These are phyloP conservation scores for Diophrys sp. DNA, from an alignment of 73 alveolate species.

Conservation along the genomic window DNA sequence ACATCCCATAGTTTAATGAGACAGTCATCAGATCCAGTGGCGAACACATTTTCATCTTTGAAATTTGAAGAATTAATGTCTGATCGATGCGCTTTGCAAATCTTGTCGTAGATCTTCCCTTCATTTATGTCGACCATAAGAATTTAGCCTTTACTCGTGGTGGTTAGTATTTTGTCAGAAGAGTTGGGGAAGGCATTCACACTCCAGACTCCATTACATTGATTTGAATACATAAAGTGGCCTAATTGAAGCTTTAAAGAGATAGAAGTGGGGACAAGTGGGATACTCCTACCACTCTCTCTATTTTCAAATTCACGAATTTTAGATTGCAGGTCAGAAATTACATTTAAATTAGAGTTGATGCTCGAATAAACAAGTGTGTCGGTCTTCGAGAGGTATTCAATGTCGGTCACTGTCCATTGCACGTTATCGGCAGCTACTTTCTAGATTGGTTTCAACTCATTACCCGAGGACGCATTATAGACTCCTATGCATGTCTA, in stretches of 20 bases:
- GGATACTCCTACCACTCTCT: background rate
- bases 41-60: conserved; percentile 40
- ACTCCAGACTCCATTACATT: conserved; percentile 1
- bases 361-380: background rate
- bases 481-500: conserved; percentile 30
- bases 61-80: conserved; percentile 68
- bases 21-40: conserved; percentile 72
- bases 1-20: conserved; percentile 16
- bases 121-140: conserved; percentile 39
- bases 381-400: background rate
- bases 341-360: background rate
- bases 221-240: background rate
- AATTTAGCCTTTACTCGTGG: conserved; percentile 30
- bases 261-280: background rate
- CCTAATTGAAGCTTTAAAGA: background rate
- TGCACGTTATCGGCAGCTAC: conserved; percentile 21
- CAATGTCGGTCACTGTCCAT: conserved; percentile 60
- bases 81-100: conserved; percentile 55
- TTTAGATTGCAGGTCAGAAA: background rate
- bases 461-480: conserved; percentile 40
- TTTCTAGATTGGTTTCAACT: conserved; percentile 25
- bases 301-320: background rate
- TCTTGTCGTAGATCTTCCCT: conserved; percentile 27
- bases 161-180: conserved; percentile 35
- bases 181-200: background rate